Conservation (phyloP, 148 eudicot species). For the Vaccinium darrowii region DNA sequence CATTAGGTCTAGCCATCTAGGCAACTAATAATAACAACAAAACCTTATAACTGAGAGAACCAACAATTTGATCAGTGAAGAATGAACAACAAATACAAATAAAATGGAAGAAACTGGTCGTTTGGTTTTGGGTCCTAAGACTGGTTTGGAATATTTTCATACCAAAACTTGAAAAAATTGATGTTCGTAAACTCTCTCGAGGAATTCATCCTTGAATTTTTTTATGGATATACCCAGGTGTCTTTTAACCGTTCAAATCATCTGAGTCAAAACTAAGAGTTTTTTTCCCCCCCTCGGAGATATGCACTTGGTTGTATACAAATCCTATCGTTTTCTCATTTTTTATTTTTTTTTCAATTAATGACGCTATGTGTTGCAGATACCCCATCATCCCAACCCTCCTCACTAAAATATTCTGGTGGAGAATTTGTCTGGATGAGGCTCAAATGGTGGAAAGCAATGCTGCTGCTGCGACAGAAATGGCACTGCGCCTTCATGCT, state of each 20-base stretch:
- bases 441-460: slow-evolving; percentile 99
- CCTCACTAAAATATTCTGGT: slow-evolving; percentile 82
- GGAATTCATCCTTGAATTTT: not conserved
- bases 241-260: not conserved
- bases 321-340: not conserved
- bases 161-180: not conserved
- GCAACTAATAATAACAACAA: too few relatives aligned
- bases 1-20: not conserved
- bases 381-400: slow-evolving; percentile 86
- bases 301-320: not conserved
- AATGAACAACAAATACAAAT: not conserved
- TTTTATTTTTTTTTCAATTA: not conserved
- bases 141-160: not conserved
- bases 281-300: not conserved
- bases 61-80: not conserved
- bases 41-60: not conserved
- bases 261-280: not conserved
- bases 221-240: not conserved
- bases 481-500: slow-evolving; percentile 87
- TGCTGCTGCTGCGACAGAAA: slow-evolving; percentile 79
- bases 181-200: not conserved
- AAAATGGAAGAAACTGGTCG: not conserved
- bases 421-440: slow-evolving; percentile 97
- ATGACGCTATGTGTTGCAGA: slow-evolving; percentile 40
- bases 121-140: not conserved